Base-by-base conservation (phyloP, 768 basidiomycete species). In the Chlorophyllum brunneum region DNA sequence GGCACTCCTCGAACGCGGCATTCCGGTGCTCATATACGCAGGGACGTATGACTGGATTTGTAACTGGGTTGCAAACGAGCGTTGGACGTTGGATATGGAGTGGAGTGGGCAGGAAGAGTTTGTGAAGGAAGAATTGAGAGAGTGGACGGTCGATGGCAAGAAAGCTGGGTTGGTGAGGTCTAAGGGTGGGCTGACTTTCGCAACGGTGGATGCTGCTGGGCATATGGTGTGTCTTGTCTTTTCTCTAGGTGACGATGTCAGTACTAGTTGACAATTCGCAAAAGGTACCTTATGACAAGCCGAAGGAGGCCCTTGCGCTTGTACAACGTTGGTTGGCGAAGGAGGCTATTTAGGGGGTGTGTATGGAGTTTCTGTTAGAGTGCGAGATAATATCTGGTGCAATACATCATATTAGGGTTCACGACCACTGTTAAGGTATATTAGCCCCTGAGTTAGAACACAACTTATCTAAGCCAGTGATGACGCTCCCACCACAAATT, bases 11-110 rank as follows among this genome's bases (percentile, higher is more conserved):
- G 88, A 92, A 55, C 80, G 85, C 16, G 83, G 81, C 0, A 70
- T 93, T 22, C 75, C 78, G 2, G 78, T 84, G 13, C 74, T 92
- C 27, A 80, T 85, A 47, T 89, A 88, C 57, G 83, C 82, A 1
- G 87, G 86, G 5, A 75, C 74, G 29, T 82, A 84, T 51, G 86
- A 88, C 57, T 87, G 81, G 82, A 82, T 82, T 48, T 88, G 87
- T 65, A 88, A 88, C 63, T 84, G 81, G 76, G 68, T 87, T 27
- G 85, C 83, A 5, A 91, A 91, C 63, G 79, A 84, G 59, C 70
- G 76, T 24, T 92, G 88, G 88, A 80, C 82, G 6, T 66, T 83
- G 44, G 67, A 69, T 27, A 70, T 92, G 55, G 80, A 86, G 50
- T 92, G 91, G 91, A 80, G 76, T 40, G 87, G 87, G 2, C 67